A percentile compares a stretch with the other conserved stretches of the same genome.
Evolutionary conservation across 2,329 filamentous ascomycete species (phyloP).

Genomic region (Cladobotryum protrusum): DNA sequence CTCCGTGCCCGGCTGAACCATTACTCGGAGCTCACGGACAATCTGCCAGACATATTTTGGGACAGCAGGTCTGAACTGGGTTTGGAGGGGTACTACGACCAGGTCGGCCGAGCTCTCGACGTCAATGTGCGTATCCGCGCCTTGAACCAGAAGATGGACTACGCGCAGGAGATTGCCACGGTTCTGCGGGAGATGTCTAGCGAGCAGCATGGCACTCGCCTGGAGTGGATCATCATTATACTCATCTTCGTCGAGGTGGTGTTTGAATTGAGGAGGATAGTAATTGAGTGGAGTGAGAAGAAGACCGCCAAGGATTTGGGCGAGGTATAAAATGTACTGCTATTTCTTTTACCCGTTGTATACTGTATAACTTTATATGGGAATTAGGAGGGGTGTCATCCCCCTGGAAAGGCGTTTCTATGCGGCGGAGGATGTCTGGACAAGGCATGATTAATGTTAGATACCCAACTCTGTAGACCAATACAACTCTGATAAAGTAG

Average conservation of each 20-base stretch:
- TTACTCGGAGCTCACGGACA: conserved; percentile 94
- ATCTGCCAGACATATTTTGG: conserved; percentile 94
- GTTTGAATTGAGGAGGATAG: conserved; percentile 73
- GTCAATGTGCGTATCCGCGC: conserved; percentile 86
- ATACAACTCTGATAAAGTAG: not conserved
- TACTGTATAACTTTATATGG: too few relatives aligned
- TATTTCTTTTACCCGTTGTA: not conserved
- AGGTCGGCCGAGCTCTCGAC: conserved; percentile 83
- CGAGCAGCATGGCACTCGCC: conserved; percentile 78
- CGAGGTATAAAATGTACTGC: not conserved
- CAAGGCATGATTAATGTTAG: not conserved
- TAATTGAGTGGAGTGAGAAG: conserved; percentile 51
- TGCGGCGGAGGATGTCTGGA: too few relatives aligned
- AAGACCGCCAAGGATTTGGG: not conserved
- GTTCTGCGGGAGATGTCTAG: conserved; percentile 83
- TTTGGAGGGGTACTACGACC: conserved; percentile 90
- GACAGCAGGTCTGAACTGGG: conserved; percentile 83
- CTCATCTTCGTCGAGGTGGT: conserved; percentile 88
- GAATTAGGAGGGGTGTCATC: too few relatives aligned
- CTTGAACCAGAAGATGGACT: conserved; percentile 96
- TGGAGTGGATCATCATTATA: conserved; percentile 95
- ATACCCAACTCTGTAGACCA: conserved; percentile 4
- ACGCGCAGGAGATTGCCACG: conserved; percentile 88
- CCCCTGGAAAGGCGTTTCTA: too few relatives aligned
- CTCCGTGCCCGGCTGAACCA: conserved; percentile 91